Conservation (phyloP, 129 eudicot genomes). For the Escallonia rubra region DNA sequence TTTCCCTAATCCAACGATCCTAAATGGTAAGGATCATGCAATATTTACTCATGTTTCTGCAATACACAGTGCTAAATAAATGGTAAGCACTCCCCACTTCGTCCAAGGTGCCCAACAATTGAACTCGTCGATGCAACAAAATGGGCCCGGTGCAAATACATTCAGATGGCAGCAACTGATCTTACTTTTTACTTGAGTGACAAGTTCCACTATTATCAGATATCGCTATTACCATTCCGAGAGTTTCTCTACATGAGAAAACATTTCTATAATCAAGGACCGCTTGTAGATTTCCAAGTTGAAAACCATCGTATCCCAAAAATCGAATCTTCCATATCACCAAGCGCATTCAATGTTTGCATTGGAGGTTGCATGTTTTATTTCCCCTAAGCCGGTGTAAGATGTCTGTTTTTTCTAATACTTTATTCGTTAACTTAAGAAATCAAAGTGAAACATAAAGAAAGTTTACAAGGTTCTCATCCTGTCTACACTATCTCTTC, state of each 20-base stretch:
- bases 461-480: slow-evolving; percentile 63
- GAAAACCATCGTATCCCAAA: slow-evolving; percentile 65
- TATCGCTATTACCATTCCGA: no score
- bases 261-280: slow-evolving; percentile 39
- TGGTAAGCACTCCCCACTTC: no score
- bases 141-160: no score
- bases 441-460: slow-evolving; percentile 30
- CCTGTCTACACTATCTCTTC: slow-evolving; percentile 58
- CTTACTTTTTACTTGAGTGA: no score
- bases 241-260: not conserved
- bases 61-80: no score
- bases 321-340: slow-evolving; percentile 98
- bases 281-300: slow-evolving; percentile 24
- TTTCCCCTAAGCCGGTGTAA: slow-evolving; percentile 85
- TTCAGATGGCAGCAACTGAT: no score
- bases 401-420: slow-evolving; percentile 91
- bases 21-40: no score
- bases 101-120: no score
- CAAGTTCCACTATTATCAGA: no score
- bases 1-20: no score
- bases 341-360: slow-evolving; percentile 77
- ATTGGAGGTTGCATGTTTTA: slow-evolving; percentile 81
- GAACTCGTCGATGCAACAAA: no score
- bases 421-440: slow-evolving; percentile 30
- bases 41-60: no score